Percentiles rank a stretch among this genome's conserved stretches.
These are phyloP conservation scores for Hevea brasiliensis DNA, from an alignment of 345 rosid species.

Conservation along the genomic window DNA sequence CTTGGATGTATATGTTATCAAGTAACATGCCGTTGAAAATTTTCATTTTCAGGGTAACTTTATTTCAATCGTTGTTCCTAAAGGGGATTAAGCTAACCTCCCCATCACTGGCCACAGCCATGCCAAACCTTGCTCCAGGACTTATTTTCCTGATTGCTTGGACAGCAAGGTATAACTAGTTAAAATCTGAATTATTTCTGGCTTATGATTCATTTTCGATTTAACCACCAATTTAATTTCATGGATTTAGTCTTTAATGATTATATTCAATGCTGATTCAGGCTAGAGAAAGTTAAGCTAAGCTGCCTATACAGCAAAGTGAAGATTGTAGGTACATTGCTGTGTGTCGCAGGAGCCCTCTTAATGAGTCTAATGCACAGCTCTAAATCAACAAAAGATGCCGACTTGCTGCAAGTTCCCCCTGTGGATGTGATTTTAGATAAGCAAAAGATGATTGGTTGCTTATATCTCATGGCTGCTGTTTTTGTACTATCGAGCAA, in stretches of 20 bases:
- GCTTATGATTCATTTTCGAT: too few relatives aligned
- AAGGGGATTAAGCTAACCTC: conserved; percentile 81
- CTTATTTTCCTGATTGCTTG: conserved; percentile 87
- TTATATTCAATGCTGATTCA: conserved; percentile 24
- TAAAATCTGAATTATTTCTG: too few relatives aligned
- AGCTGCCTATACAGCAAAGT: conserved; percentile 70
- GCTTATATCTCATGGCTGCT: conserved; percentile 70
- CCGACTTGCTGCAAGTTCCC: background rate
- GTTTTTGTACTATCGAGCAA: conserved; percentile 62
- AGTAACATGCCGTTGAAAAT: too few relatives aligned
- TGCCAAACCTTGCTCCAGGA: conserved; percentile 95
- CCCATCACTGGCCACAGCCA: conserved; percentile 91
- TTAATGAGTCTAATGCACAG: conserved; percentile 83
- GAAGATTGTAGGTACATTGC: conserved; percentile 71
- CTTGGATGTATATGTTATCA: too few relatives aligned
- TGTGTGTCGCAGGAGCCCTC: conserved; percentile 79
- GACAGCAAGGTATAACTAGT: conserved; percentile 50
- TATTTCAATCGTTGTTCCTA: conserved; percentile 72
- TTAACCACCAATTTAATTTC: too few relatives aligned
- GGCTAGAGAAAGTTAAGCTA: conserved; percentile 75
- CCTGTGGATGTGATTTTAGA: conserved; percentile 31
- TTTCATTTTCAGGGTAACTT: conserved; percentile 57
- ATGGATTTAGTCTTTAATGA: too few relatives aligned
- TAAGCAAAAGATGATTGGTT: conserved; percentile 61
- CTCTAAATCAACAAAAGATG: conserved; percentile 31